Evolutionary conservation across 1,284 basidiomycete genomes (phyloP), one percentile per base, ranked within the genome.

Genomic region (Irpex rosettiformis): DNA sequence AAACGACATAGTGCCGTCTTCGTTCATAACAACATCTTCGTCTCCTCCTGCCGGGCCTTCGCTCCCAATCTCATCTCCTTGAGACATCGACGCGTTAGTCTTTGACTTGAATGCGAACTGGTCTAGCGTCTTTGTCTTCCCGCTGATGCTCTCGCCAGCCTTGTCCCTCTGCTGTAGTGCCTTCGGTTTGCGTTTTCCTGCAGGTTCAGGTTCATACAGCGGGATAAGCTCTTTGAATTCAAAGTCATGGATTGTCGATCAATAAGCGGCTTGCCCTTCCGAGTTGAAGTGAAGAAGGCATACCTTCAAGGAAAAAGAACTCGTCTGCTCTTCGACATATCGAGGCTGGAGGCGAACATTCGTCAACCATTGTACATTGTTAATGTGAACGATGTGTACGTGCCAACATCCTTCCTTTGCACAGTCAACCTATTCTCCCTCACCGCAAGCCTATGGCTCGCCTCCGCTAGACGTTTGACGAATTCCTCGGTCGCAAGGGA

Each of bases 401-500:
- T 64, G 90, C 89, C 85, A 37, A 91, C 72, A 66, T 93, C 90
- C 64, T 79, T 82, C 61, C 84, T 80, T 66, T 89, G 87, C 5
- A 92, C 79, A 0, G 83, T 90, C 10, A 81, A 68, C 59, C 91
- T 75, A 62, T 79, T 83, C 59, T 91, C 89, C 58, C 80, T 75
- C 59, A 79, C 77, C 8, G 89, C 88, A 6, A 83, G 77, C 56
- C 74, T 75, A 61, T 88, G 81, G 18, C 79, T 81, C 1, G 87
- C 85, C 58, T 84, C 78, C 4, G 78, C 76, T 27, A 93, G 69
- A 42, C 82, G 77, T 68, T 81, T 84, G 51, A 92, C 85, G 61
- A 93, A 92, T 67, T 89, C 85, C 69, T 93, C 90, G 43, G 91
- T 83, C 2, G 90, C 90, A 42, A 90, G 72, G 24, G 89, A 85